Evolutionary conservation across 495 filamentous ascomycete species (phyloP).

Genomic region (Hypoxylon perforatum): DNA sequence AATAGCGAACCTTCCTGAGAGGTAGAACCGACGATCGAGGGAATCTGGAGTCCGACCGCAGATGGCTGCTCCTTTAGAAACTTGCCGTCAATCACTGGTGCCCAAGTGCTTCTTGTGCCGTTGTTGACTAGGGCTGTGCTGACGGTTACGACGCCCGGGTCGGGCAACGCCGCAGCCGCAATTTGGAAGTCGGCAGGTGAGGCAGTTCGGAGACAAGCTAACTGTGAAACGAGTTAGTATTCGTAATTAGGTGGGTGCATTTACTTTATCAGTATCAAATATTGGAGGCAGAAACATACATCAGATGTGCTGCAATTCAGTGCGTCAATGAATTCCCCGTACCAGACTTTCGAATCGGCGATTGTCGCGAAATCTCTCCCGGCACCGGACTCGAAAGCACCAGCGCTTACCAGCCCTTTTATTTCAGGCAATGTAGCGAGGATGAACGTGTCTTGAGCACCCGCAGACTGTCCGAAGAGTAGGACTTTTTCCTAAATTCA

Average conservation of each 20-base stretch:
- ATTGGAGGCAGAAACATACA: slow-evolving; percentile 18
- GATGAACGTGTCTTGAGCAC: slow-evolving; percentile 47
- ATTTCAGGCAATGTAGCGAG: slow-evolving; percentile 51
- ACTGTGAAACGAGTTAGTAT: slow-evolving; percentile 1
- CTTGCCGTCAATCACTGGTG: slow-evolving; percentile 48
- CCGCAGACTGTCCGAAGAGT: slow-evolving; percentile 56
- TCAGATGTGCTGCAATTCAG: slow-evolving; percentile 43
- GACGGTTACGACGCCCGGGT: slow-evolving; percentile 7
- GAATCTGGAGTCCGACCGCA: slow-evolving; percentile 47
- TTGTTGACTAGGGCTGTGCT: slow-evolving; percentile 20
- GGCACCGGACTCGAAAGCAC: slow-evolving; percentile 51
- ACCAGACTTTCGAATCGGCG: slow-evolving; percentile 24
- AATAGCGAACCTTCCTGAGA: slow-evolving; percentile 44
- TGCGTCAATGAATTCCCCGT: slow-evolving; percentile 39
- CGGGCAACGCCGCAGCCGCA: slow-evolving; percentile 18
- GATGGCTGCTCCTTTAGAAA: slow-evolving; percentile 50
- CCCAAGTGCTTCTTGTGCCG: slow-evolving; percentile 37
- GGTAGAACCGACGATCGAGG: slow-evolving; percentile 51
- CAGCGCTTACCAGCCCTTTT: slow-evolving; percentile 47
- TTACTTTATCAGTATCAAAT: too few relatives aligned
- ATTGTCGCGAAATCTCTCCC: slow-evolving; percentile 38
- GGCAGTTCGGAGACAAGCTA: slow-evolving; percentile 32
- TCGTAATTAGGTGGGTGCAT: background rate
- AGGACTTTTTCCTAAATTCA: slow-evolving; percentile 47
- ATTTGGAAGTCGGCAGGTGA: slow-evolving; percentile 1